A percentile compares a stretch with the other conserved stretches of the same genome.
phyloP scores from a whole-genome alignment of 2,329 filamentous ascomycete species.

The Pseudogymnoascus sp. region DNA sequence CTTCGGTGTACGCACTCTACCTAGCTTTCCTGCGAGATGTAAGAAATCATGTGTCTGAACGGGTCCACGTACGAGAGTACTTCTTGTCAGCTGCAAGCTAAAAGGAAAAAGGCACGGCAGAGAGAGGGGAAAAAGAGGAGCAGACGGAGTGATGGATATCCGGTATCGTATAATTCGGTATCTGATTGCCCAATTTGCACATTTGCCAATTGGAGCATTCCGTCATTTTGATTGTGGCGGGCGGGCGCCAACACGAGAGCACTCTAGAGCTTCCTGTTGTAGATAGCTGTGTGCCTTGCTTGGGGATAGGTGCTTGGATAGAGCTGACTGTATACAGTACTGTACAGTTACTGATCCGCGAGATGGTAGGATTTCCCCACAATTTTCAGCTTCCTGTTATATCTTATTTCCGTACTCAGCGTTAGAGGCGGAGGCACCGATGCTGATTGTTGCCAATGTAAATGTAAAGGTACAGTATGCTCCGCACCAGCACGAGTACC shows the following conservation, averaged over 20 bases:
- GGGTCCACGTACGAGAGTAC: neutral
- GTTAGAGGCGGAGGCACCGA: conserved; percentile 7
- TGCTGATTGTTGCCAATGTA: neutral
- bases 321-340: neutral
- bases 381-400: neutral
- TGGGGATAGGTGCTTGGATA: neutral
- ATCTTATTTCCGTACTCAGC: neutral
- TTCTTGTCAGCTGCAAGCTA: neutral
- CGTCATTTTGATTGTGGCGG: conserved; percentile 3
- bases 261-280: neutral
- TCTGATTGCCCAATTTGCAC: neutral
- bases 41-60: neutral
- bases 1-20: conserved; percentile 3
- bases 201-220: neutral
- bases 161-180: neutral
- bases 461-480: neutral
- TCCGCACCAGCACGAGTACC: neutral
- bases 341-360: neutral
- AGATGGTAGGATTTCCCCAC: conserved; percentile 1
- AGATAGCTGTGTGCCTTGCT: neutral
- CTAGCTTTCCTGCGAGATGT: conserved; percentile 1
- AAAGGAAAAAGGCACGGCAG: neutral
- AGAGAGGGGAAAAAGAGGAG: conserved; percentile 6
- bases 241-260: neutral
- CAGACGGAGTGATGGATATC: neutral